Conservation (phyloP, 306 rosid genomes). For the cucumber (Cucumis sativus) region DNA sequence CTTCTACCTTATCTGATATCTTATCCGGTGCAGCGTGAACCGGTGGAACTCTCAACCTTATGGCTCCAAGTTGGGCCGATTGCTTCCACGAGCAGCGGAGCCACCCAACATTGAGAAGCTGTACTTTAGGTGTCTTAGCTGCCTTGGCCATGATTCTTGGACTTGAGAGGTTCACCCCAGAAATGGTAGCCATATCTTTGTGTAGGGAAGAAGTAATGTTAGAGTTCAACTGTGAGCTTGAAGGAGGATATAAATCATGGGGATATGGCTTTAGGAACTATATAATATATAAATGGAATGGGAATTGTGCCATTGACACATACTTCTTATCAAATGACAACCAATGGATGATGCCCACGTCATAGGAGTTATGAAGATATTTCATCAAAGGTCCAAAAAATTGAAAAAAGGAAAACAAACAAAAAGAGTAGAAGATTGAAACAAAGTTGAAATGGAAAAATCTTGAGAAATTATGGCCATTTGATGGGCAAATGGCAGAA, state of each 20-base stretch:
- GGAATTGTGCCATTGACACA: constrained; percentile 2
- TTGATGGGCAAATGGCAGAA: constrained; percentile 1
- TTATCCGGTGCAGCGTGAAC: constrained; percentile 54
- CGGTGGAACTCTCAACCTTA: constrained; percentile 27
- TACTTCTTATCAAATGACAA: constrained; percentile 1
- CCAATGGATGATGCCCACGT: constrained; percentile 3
- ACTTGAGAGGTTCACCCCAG: constrained; percentile 3
- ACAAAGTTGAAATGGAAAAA: neutral
- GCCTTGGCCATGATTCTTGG: neutral
- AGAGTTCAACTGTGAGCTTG: neutral
- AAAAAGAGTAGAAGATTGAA: neutral
- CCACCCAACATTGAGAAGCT: neutral
- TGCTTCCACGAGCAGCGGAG: constrained; percentile 11
- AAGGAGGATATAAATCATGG: neutral
- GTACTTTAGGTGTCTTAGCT: neutral
- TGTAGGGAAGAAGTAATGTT: neutral
- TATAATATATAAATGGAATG: neutral
- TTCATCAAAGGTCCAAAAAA: neutral
- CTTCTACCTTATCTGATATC: constrained; percentile 61
- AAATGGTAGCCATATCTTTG: constrained; percentile 6
- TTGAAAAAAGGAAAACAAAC: neutral
- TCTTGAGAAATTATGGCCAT: neutral
- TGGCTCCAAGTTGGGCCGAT: neutral
- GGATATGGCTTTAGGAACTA: neutral
- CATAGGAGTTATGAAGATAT: neutral